Base-by-base conservation (phyloP, 331 rosid species). In the Rhamnella rubrinervis region DNA sequence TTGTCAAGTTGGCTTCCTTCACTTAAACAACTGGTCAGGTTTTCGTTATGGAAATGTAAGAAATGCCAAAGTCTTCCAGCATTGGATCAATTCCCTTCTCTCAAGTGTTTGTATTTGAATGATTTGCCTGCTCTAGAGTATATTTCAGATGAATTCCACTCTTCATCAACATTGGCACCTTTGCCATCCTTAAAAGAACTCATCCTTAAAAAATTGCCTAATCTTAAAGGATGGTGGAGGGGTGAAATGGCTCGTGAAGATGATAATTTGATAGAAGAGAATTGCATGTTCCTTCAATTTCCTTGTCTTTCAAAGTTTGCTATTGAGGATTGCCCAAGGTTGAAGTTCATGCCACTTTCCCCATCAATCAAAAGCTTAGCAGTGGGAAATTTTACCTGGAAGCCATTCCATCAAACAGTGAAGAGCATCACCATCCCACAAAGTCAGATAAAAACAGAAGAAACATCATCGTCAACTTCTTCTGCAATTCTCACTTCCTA, bases 131-230 rank as follows among this genome's bases (percentile, higher is more conserved):
- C 63, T n/a, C 71, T 82, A 18, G 6, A 55, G 40, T 77, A 13
- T 71, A 59, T 77, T 14, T 20, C 49, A 9, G 19, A 61, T 6
- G 16, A 10, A 1, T 19, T 2, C 4, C 17, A 44, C 9, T 17
- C 66, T 7, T 57, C 71, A 41, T 9, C 51, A 44, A 0, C 7
- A 16, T 16, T 13, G 18, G 19, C 20, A 17, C 2, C 55, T 37
- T 82, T 70, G 67, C 70, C 65, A 26, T 56, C 72, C 13, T 38
- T 79, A 15, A 37, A 62, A 59, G 66, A 76, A 35, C 80, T 83
- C 35, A n/a, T 53, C 75, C 75, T 83, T 18, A 56, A 55, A 1
- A 67, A 79, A 65, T 74, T 78, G 37, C 84, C 80, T 0, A 56
- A 31, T 0, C 75, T 83, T 6, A 17, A 1, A 20, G 62, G 80